Conservation (phyloP, 2,329 filamentous ascomycete genomes). For the Hymenoscyphus linearis region DNA sequence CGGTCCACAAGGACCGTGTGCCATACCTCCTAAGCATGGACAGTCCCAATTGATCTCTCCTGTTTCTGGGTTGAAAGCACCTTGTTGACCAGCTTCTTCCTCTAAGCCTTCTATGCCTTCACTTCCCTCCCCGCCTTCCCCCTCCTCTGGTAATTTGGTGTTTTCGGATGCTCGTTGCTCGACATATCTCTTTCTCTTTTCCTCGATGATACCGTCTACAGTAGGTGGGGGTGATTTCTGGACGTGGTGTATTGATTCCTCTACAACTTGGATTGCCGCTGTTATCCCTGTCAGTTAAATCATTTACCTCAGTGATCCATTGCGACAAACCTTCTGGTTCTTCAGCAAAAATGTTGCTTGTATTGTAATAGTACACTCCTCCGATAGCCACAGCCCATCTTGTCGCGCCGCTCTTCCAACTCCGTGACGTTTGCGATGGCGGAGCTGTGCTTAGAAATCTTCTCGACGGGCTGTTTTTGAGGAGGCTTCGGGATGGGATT, state of each 20-base stretch:
- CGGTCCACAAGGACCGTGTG: conserved; percentile 88
- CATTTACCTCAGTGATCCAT: neutral
- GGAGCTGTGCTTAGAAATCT: conserved; percentile 50
- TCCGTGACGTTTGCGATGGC: conserved; percentile 62
- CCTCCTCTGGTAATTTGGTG: conserved; percentile 19
- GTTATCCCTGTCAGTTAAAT: neutral
- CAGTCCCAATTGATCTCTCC: conserved; percentile 99
- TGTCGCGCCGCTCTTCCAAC: conserved; percentile 71
- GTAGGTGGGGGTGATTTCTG: conserved; percentile 54
- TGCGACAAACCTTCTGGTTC: conserved; percentile 63
- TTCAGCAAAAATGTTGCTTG: conserved; percentile 79
- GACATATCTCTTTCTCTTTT: conserved; percentile 45
- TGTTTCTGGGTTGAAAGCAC: conserved; percentile 95
- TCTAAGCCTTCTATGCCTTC: conserved; percentile 53
- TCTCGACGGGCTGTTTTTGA: conserved; percentile 31
- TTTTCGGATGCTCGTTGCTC: conserved; percentile 18
- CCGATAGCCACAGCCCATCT: conserved; percentile 73
- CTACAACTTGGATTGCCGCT: conserved; percentile 32
- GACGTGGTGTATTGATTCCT: conserved; percentile 32
- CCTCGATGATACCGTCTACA: conserved; percentile 60
- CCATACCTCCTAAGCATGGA: conserved; percentile 95
- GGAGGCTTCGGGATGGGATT: conserved; percentile 14
- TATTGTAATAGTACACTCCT: conserved; percentile 91
- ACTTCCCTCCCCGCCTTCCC: conserved; percentile 22
- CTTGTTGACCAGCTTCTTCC: conserved; percentile 78